A percentile compares a stretch with the other conserved stretches of the same genome.
These are phyloP conservation scores for Hypoxylon sp. DNA, from an alignment of 2,329 filamentous ascomycete genomes.

Conservation along the genomic window DNA sequence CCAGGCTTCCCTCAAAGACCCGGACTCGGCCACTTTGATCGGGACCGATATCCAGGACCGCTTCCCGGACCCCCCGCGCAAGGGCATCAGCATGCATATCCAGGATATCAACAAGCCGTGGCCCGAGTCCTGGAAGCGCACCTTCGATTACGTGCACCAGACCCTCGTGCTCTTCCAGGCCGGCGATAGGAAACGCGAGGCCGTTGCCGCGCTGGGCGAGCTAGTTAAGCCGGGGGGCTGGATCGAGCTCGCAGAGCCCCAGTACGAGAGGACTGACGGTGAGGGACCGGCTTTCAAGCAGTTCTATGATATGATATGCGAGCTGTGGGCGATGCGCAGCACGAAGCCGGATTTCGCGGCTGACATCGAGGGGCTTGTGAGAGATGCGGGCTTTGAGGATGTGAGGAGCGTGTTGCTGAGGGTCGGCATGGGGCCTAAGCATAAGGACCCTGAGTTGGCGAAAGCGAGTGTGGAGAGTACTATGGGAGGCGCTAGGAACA, in stretches of 20 bases:
- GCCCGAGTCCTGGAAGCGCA: slow-evolving; percentile 23
- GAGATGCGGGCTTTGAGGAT: slow-evolving; percentile 26
- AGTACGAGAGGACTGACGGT: slow-evolving; percentile 6
- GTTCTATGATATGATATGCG: slow-evolving; percentile 23
- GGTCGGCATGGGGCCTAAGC: slow-evolving; percentile 21
- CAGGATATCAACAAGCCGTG: slow-evolving; percentile 37
- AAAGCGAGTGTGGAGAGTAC: slow-evolving; percentile 18
- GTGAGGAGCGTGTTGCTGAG: slow-evolving; percentile 22
- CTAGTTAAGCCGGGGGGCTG: slow-evolving; percentile 39
- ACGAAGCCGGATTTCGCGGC: slow-evolving; percentile 21
- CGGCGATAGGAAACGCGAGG: slow-evolving; percentile 17
- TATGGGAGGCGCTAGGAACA: slow-evolving; percentile 25
- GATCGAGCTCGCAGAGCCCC: slow-evolving; percentile 37
- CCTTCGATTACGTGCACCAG: slow-evolving; percentile 37
- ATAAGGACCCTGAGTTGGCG: slow-evolving; percentile 1
- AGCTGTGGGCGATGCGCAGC: slow-evolving; percentile 25
- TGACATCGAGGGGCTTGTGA: slow-evolving; percentile 14
- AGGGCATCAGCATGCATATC: slow-evolving; percentile 26
- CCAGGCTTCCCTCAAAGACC: slow-evolving; percentile 28
- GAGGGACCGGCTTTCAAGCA: slow-evolving; percentile 16
- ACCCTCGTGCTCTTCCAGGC: slow-evolving; percentile 32
- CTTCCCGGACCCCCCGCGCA: slow-evolving; percentile 23
- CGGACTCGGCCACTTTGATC: slow-evolving; percentile 27
- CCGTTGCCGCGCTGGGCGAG: slow-evolving; percentile 7
- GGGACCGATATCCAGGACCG: slow-evolving; percentile 35